A percentile compares a stretch with the other conserved stretches of the same genome.
These are phyloP conservation scores for Haplosporangium sp. DNA, from an alignment of 371 early-diverging fungal genomes.

Conservation along the genomic window DNA sequence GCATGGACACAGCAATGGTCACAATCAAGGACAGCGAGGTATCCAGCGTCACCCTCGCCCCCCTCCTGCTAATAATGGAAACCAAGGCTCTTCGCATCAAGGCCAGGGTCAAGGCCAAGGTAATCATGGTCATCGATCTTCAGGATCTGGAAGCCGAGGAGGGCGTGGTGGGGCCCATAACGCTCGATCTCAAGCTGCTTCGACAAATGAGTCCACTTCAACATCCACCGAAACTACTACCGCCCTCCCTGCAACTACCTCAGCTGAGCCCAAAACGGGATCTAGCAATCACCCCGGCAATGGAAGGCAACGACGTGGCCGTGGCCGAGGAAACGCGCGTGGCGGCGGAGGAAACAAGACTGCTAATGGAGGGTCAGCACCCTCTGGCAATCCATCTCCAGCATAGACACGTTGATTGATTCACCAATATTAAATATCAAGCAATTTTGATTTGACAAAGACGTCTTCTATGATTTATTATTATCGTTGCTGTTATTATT, in stretches of 20 bases:
- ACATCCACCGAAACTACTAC: not conserved
- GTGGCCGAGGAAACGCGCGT: conserved; percentile 42
- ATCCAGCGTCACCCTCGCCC: conserved; percentile 44
- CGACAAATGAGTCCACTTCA: not conserved
- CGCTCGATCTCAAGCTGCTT: conserved; percentile 7
- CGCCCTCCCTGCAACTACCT: not conserved
- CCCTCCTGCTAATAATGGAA: conserved; percentile 15
- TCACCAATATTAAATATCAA: not conserved
- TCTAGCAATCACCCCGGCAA: conserved; percentile 5
- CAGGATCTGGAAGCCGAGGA: conserved; percentile 24
- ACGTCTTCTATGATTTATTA: not conserved
- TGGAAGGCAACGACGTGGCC: conserved; percentile 27
- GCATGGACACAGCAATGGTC: conserved; percentile 8
- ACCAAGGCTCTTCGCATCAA: conserved; percentile 6
- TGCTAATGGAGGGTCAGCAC: not conserved
- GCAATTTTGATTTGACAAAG: not conserved
- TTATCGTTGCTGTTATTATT: not conserved
- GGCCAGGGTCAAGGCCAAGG: not conserved
- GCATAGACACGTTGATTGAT: not conserved
- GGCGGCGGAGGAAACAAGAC: conserved; percentile 8
- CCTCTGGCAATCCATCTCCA: not conserved
- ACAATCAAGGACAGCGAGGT: conserved; percentile 19
- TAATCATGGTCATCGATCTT: conserved; percentile 7
- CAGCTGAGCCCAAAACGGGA: conserved; percentile 3
- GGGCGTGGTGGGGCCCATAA: conserved; percentile 21